phyloP scores from a whole-genome alignment of 2,329 filamentous ascomycete species.

The Aureobasidium pullulans region DNA sequence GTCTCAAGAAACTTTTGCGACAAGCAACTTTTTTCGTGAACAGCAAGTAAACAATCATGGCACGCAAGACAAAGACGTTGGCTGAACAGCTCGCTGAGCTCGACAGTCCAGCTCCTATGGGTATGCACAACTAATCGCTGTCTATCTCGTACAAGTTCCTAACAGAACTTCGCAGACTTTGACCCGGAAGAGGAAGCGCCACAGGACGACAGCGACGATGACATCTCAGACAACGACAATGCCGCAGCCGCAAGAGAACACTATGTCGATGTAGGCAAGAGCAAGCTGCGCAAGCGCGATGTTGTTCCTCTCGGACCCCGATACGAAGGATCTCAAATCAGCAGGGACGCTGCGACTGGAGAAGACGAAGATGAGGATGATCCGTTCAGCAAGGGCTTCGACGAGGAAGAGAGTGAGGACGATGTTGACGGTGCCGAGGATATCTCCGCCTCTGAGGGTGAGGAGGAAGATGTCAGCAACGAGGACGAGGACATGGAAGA shows the following conservation, averaged over 20 bases:
- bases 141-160: background rate
- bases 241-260: slow-evolving; percentile 65
- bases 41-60: slow-evolving; percentile 13
- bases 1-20: slow-evolving; percentile 13
- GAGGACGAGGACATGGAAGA: slow-evolving; percentile 22
- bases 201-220: slow-evolving; percentile 49
- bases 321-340: slow-evolving; percentile 72
- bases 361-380: slow-evolving; percentile 45
- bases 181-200: slow-evolving; percentile 67
- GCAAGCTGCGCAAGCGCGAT: slow-evolving; percentile 70
- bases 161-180: slow-evolving; percentile 51
- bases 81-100: slow-evolving; percentile 23
- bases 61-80: slow-evolving; percentile 13
- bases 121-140: slow-evolving; percentile 17
- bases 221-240: slow-evolving; percentile 41
- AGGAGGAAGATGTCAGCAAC: slow-evolving; percentile 20
- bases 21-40: slow-evolving; percentile 7
- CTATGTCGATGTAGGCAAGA: slow-evolving; percentile 76
- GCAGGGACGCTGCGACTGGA: slow-evolving; percentile 55
- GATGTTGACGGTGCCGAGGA: slow-evolving; percentile 31
- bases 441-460: slow-evolving; percentile 29
- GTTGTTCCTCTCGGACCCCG: slow-evolving; percentile 63
- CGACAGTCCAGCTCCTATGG: slow-evolving; percentile 22
- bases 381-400: slow-evolving; percentile 37
- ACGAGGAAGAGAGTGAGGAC: slow-evolving; percentile 38